Conservation (phyloP, 2,329 filamentous ascomycete genomes). For the Aspergillus latus region DNA sequence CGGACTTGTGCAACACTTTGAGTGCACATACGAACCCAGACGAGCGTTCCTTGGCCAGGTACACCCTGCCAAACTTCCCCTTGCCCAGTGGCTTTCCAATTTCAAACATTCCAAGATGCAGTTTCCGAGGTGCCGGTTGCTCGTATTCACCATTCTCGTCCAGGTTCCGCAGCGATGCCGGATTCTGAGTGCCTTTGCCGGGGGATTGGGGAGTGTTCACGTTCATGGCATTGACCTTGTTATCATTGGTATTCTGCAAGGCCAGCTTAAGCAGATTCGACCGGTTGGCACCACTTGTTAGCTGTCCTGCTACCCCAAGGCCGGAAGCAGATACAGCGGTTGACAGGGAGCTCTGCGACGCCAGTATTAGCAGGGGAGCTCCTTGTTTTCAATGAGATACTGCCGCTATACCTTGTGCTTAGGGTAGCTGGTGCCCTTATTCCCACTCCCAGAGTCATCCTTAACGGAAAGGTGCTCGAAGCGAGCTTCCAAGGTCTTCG, state of each 20-base stretch:
- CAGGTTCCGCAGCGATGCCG: slow-evolving; percentile 39
- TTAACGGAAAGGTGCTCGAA: slow-evolving; percentile 88
- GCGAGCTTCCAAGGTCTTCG: slow-evolving; percentile 76
- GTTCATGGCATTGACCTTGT: slow-evolving; percentile 56
- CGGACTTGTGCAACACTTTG: slow-evolving; percentile 82
- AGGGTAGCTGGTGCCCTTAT: slow-evolving; percentile 57
- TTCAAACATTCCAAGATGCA: slow-evolving; percentile 91
- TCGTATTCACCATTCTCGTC: slow-evolving; percentile 54
- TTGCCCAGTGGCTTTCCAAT: slow-evolving; percentile 84
- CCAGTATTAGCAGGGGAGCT: slow-evolving; percentile 21
- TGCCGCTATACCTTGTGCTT: slow-evolving; percentile 70
- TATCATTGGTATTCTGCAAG: slow-evolving; percentile 73
- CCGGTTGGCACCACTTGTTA: slow-evolving; percentile 57
- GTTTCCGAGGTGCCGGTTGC: slow-evolving; percentile 60
- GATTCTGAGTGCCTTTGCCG: slow-evolving; percentile 59
- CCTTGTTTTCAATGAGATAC: slow-evolving; percentile 1
- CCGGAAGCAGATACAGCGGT: slow-evolving; percentile 50
- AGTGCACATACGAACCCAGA: slow-evolving; percentile 82
- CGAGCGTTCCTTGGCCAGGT: slow-evolving; percentile 75
- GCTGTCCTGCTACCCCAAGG: slow-evolving; percentile 45
- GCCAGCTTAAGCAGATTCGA: slow-evolving; percentile 84
- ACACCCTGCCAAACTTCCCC: slow-evolving; percentile 84
- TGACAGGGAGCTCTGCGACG: slow-evolving; percentile 46
- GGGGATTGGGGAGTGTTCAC: slow-evolving; percentile 51
- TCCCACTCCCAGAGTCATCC: slow-evolving; percentile 74